A percentile compares a stretch with the other conserved stretches of the same genome.
Conservation (phyloP, 2,329 filamentous ascomycete genomes). For the Atkinsonella hypoxylon region DNA sequence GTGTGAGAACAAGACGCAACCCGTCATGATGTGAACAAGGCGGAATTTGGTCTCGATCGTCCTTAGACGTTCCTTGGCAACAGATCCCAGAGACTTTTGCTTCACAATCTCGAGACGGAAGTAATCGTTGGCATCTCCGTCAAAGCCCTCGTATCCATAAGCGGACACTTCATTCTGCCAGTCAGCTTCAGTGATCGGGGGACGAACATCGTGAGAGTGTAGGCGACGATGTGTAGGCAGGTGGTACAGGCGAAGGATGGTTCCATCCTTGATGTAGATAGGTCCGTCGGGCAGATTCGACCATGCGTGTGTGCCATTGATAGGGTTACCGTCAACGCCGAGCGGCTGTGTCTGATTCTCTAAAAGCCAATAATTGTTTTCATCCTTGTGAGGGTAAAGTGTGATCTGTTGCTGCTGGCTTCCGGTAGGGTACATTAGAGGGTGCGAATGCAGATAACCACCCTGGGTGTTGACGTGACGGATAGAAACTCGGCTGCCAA, state of each 20-base stretch:
- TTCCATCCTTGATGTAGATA: slow-evolving; percentile 64
- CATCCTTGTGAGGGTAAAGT: slow-evolving; percentile 96
- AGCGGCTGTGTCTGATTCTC: slow-evolving; percentile 95
- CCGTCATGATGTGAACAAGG: slow-evolving; percentile 92
- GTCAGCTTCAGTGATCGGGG: slow-evolving; percentile 74
- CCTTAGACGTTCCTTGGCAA: slow-evolving; percentile 73
- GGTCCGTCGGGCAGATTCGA: slow-evolving; percentile 52
- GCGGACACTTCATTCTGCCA: slow-evolving; percentile 96
- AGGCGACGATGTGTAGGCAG: slow-evolving; percentile 72
- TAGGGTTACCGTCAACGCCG: slow-evolving; percentile 58
- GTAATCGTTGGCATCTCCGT: slow-evolving; percentile 90
- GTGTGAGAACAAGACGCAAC: slow-evolving; percentile 92
- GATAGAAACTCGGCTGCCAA: slow-evolving; percentile 75
- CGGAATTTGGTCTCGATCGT: slow-evolving; percentile 97
- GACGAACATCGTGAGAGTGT: slow-evolving; percentile 89
- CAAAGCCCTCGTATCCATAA: slow-evolving; percentile 93
- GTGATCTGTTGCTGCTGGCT: slow-evolving; percentile 99
- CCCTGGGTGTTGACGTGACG: slow-evolving; percentile 96
- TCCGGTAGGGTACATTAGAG: slow-evolving; percentile 92
- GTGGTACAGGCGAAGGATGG: slow-evolving; percentile 76
- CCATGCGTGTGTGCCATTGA: slow-evolving; percentile 78
- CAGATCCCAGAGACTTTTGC: slow-evolving; percentile 65
- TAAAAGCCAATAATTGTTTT: slow-evolving; percentile 89
- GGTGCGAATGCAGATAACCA: slow-evolving; percentile 92
- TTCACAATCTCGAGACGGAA: slow-evolving; percentile 95